Percentiles rank a stretch among this genome's conserved stretches.
Evolutionary conservation across 225 moss, liverwort and hornwort species (phyloP).

Genomic region (Climacium dendroides): DNA sequence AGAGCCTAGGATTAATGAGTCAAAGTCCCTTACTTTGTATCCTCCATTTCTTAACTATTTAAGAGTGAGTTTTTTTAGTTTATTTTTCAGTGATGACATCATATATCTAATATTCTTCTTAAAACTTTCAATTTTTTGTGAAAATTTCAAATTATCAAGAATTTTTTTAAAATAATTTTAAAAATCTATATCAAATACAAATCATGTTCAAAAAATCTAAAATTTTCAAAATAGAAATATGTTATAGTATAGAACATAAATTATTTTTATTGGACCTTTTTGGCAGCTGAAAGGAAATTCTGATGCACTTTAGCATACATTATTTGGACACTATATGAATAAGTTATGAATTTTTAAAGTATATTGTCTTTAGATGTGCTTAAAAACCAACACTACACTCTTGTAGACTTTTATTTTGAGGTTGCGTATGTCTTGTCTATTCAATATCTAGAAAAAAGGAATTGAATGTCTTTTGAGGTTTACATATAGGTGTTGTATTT

Average conservation of each 20-base stretch:
- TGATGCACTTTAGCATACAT: rapidly evolving
- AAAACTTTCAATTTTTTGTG: not conserved
- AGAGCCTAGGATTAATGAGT: rapidly evolving
- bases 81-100: not conserved
- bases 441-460: not conserved
- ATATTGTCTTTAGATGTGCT: rapidly evolving
- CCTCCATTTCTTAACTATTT: not conserved
- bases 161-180: not conserved
- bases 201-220: not conserved
- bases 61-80: not conserved
- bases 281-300: rapidly evolving
- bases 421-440: not conserved
- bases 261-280: rapidly evolving
- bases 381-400: not conserved
- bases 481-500: not conserved
- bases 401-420: not conserved
- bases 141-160: not conserved
- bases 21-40: not conserved
- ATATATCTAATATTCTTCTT: not conserved
- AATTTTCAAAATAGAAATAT: too few relatives aligned
- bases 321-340: not conserved
- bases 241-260: too few relatives aligned
- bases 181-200: not conserved
- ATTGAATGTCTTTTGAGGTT: rapidly evolving
- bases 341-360: not conserved